Evolutionary conservation across 768 basidiomycete species (phyloP).

Genomic region (Cubamyces lactineus): DNA sequence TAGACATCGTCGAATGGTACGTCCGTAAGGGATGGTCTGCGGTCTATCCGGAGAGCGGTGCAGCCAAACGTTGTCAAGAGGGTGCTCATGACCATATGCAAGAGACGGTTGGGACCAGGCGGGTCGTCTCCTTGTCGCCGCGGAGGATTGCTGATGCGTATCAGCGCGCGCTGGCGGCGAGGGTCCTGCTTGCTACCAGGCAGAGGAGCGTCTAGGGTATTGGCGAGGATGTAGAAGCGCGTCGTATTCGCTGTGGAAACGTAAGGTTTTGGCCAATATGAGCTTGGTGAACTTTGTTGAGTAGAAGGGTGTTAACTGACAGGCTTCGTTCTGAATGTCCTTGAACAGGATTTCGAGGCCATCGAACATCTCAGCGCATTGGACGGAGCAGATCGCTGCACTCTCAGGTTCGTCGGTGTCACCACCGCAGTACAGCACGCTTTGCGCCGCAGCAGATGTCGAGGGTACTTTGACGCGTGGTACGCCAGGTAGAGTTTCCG

Average conservation of each 20-base stretch:
- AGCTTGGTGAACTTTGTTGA: no score
- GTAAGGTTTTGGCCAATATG: not conserved
- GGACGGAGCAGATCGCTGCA: constrained; percentile 76
- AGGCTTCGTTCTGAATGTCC: constrained; percentile 63
- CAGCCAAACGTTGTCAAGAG: constrained; percentile 46
- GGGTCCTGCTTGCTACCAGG: constrained; percentile 27
- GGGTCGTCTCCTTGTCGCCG: constrained; percentile 10
- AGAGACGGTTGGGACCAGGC: constrained; percentile 7
- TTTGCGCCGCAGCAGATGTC: constrained; percentile 70
- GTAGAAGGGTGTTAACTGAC: constrained; percentile 37
- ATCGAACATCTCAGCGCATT: constrained; percentile 61
- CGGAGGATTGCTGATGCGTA: constrained; percentile 39
- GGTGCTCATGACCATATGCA: constrained; percentile 29
- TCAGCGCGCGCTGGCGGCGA: constrained; percentile 39
- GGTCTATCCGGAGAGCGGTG: constrained; percentile 57
- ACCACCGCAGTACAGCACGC: constrained; percentile 43
- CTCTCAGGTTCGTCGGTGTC: constrained; percentile 47
- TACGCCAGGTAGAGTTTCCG: constrained; percentile 53
- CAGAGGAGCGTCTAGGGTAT: constrained; percentile 36
- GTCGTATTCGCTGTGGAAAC: constrained; percentile 60
- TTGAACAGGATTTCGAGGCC: constrained; percentile 63
- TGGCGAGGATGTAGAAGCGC: constrained; percentile 64
- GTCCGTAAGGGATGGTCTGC: constrained; percentile 55
- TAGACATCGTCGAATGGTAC: constrained; percentile 62
- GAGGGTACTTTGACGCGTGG: constrained; percentile 62